phyloP scores from a whole-genome alignment of 2,329 filamentous ascomycete genomes.

The Fusarium pininemorale region DNA sequence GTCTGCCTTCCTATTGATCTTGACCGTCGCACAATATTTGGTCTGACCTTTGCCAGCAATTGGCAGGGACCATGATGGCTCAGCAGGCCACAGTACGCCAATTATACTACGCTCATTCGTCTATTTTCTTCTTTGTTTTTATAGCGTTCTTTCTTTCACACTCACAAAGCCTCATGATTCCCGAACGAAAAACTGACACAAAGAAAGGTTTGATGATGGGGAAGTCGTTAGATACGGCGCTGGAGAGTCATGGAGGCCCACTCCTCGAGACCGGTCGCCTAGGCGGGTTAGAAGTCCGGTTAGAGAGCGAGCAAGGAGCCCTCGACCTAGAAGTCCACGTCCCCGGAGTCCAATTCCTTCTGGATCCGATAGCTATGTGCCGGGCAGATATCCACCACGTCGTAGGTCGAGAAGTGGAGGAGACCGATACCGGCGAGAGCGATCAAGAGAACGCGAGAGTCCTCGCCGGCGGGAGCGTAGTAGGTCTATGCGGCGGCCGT shows the following conservation, averaged over 20 bases:
- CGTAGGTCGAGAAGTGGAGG: conserved; percentile 54
- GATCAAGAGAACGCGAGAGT: conserved; percentile 53
- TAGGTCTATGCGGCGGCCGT: conserved; percentile 50
- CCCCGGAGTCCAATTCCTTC: conserved; percentile 50
- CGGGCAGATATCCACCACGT: conserved; percentile 54
- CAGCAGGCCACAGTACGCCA: not conserved
- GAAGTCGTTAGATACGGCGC: conserved; percentile 70
- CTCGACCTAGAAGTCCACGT: conserved; percentile 52
- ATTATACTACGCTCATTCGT: not conserved
- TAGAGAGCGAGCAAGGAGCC: conserved; percentile 46
- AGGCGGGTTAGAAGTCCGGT: conserved; percentile 47
- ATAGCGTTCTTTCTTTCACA: conserved; percentile 1
- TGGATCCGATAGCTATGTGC: conserved; percentile 57
- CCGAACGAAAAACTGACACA: not conserved
- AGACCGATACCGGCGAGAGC: conserved; percentile 54
- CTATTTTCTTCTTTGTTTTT: not conserved
- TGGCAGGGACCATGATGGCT: not conserved
- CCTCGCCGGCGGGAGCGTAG: conserved; percentile 50
- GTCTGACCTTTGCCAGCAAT: not conserved
- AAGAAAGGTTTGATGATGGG: conserved; percentile 65
- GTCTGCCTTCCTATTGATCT: not conserved
- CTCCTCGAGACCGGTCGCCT: conserved; percentile 61
- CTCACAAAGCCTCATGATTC: not conserved
- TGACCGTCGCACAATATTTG: not conserved
- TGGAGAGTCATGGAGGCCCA: conserved; percentile 69